Percentiles rank a stretch among this genome's conserved stretches.
Evolutionary conservation across 2,329 filamentous ascomycete genomes (phyloP).

Genomic region (Alternaria sp.): DNA sequence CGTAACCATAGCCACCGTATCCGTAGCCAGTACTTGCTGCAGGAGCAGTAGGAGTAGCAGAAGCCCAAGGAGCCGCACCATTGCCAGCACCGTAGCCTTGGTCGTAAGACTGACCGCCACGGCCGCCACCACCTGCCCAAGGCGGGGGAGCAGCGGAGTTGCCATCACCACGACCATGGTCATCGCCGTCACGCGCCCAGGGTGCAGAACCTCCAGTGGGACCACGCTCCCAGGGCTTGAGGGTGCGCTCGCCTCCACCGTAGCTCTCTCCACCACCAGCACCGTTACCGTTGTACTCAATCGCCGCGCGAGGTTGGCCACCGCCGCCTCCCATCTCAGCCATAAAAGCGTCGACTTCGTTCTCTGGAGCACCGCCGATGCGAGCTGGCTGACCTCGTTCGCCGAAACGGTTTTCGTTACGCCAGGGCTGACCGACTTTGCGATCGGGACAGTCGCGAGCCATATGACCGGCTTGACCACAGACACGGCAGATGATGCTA

Average conservation of each 20-base stretch:
- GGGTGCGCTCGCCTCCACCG: slow-evolving; percentile 61
- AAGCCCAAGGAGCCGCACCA: slow-evolving; percentile 52
- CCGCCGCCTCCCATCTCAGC: slow-evolving; percentile 85
- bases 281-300: slow-evolving; percentile 60
- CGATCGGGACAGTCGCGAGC: slow-evolving; percentile 96
- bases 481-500: slow-evolving; percentile 98
- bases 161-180: slow-evolving; percentile 52
- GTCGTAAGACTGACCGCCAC: slow-evolving; percentile 45
- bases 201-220: slow-evolving; percentile 85
- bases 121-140: slow-evolving; percentile 45
- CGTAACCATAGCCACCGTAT: slow-evolving; percentile 49
- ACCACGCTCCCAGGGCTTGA: slow-evolving; percentile 88
- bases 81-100: slow-evolving; percentile 43
- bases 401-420: slow-evolving; percentile 71
- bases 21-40: slow-evolving; percentile 54
- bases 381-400: slow-evolving; percentile 65
- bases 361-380: slow-evolving; percentile 80
- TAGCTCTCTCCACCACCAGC: slow-evolving; percentile 58
- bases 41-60: slow-evolving; percentile 47
- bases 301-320: slow-evolving; percentile 73
- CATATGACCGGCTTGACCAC: slow-evolving; percentile 98
- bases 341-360: slow-evolving; percentile 99
- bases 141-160: slow-evolving; percentile 54
- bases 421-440: slow-evolving; percentile 89
- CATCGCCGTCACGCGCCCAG: slow-evolving; percentile 65